Percentiles rank a stretch among this genome's conserved stretches.
Conservation (phyloP, 1,284 basidiomycete genomes). For the Marasmius oreades region DNA sequence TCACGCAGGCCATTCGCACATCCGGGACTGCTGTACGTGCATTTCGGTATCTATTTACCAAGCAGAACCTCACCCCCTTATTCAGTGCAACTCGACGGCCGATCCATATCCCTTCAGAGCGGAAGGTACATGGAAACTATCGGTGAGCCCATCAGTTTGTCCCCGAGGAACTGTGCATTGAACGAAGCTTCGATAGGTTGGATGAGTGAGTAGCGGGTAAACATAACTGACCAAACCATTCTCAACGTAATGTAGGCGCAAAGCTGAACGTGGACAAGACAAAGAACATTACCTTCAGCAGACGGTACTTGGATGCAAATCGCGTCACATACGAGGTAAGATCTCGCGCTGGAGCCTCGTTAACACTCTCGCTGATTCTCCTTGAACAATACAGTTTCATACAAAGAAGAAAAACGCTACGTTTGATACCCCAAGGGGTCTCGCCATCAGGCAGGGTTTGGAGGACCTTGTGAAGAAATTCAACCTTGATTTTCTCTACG, state of each 20-base stretch:
- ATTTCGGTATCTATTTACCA: neutral
- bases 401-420: conserved; percentile 36
- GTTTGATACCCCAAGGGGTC: conserved; percentile 58
- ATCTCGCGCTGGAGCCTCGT: neutral
- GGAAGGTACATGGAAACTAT: conserved; percentile 34
- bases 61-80: conserved; percentile 2
- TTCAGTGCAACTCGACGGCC: conserved; percentile 49
- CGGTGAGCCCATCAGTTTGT: conserved; percentile 35
- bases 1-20: conserved; percentile 36
- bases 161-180: neutral
- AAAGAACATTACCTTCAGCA: conserved; percentile 53
- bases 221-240: neutral
- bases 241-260: conserved; percentile 33
- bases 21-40: conserved; percentile 37
- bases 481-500: conserved; percentile 53
- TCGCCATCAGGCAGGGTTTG: conserved; percentile 52
- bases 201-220: neutral
- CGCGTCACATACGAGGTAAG: conserved; percentile 65
- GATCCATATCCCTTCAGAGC: too few relatives aligned
- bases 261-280: conserved; percentile 42
- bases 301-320: conserved; percentile 75
- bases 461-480: conserved; percentile 48
- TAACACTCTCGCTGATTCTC: neutral
- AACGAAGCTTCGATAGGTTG: neutral
- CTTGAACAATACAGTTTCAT: conserved; percentile 47